Evolutionary conservation across 2,329 filamentous ascomycete species (phyloP), one percentile per base, ranked within the genome.

Genomic region (Pseudogymnoascus sp.): DNA sequence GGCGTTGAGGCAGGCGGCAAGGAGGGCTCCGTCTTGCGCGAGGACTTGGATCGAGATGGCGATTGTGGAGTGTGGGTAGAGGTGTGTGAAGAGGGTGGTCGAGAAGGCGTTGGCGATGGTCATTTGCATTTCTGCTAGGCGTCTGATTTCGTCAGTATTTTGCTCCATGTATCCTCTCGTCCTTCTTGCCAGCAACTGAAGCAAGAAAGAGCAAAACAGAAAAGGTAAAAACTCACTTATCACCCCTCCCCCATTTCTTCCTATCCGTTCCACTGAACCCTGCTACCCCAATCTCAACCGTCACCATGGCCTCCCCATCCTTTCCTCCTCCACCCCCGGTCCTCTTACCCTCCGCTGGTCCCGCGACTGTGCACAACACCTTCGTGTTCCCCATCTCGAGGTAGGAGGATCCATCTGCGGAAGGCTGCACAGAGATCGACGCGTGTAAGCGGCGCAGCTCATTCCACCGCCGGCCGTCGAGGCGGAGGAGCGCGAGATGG

Each of bases 381-480:
- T 96, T 94, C 20, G 94, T 99, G 76, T 97, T 96, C 69, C 94
- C 94, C 87, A 96, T 96, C 73, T 96, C 91, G 62, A 97, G 85
- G 75, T 96, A 96, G 64, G 88, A 90, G 47, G 90, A 96, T 36
- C 94, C 94, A 69, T 97, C 94, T 61, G 92, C 91, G 58, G 92
- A 88, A 63, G 92, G 88, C 75, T 97, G 94, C 1, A 91, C 97
- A 64, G 88, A 89, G 71, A 99, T 91, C 75, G 95, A 90, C 57
- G 89, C 93, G 71, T 91, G 86, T 58, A 96, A 82, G 6, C 90
- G 86, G 28, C 94, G 91, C 38, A 99, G 84, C 75, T 99, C 94
- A 77, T 99, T 97, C 94, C 94, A 99, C 68, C 94, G 86, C 64
- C 94, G 87, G 64, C 89, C 89, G 71, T 89, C 93, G 66, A 90